phyloP scores from a whole-genome alignment of 179 eudicot genomes.

The Silene coronaria region DNA sequence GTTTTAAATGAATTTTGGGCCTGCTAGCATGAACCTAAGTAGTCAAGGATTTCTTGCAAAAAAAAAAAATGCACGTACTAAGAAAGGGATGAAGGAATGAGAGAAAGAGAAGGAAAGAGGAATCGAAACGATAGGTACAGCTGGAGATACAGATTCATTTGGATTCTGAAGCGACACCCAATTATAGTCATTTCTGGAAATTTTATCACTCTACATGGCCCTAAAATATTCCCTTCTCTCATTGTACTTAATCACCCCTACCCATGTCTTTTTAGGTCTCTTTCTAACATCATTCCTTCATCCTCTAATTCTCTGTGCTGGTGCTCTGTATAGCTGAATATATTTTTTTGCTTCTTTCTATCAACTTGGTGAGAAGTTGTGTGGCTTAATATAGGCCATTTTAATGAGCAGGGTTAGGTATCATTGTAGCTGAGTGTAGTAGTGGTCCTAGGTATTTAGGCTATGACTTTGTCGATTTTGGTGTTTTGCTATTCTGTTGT shows the following conservation, averaged over 20 bases:
- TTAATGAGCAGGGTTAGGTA: slow-evolving; percentile 5
- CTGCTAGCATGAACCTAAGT: neutral
- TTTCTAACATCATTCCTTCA: neutral
- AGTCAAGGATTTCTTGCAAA: neutral
- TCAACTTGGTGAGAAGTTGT: neutral
- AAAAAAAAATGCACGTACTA: neutral
- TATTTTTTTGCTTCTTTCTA: neutral
- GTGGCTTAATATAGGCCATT: neutral
- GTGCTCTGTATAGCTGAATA: neutral
- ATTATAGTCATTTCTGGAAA: neutral
- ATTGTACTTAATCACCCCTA: neutral
- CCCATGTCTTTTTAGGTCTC: neutral
- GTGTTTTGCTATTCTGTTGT: neutral
- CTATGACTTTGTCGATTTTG: neutral
- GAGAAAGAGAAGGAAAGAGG: neutral
- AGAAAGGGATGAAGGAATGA: slow-evolving; percentile 6
- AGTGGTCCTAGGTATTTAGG: neutral
- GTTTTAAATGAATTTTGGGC: neutral
- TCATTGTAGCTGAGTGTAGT: slow-evolving; percentile 5
- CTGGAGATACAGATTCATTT: neutral
- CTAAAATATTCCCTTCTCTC: neutral
- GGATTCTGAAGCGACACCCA: neutral
- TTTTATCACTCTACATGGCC: neutral
- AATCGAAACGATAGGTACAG: neutral
- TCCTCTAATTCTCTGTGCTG: neutral